Evolutionary conservation across 192 early-diverging fungal species (phyloP), one percentile per base, ranked within the genome.

Genomic region (Coemansia aciculifera): DNA sequence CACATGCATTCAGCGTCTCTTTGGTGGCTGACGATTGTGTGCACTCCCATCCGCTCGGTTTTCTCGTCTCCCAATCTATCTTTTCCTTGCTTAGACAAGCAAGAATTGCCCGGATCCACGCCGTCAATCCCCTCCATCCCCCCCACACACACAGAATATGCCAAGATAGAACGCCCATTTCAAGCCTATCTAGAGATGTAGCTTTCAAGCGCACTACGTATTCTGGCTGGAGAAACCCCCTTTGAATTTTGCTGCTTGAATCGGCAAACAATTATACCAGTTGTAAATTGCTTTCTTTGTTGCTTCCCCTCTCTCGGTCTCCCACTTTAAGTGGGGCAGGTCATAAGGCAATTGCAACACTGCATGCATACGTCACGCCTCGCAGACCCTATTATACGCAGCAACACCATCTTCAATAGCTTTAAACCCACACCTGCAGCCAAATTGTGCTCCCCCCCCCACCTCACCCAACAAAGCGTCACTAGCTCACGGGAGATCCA

Each of bases 281-380:
- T n/a, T 54, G 51, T 21, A 49, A 49, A 49, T 13, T 54, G 10
- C 24, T 3, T 54, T 27, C 27, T 21, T 54, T 32, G 54, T 17
- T 34, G 31, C 4, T 19, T 31, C 17, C 10, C 27, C 27, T 56
- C 12, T 32, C 29, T 57, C 54, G 54, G 54, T 57, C 54, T 57
- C 29, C 3, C 54, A 8, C 29, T 54, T 54, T 31, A 29, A 27
- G 27, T 27, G 52, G 52, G 54, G 46, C n/a, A 49, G 19, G 54
- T 57, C 54, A 57, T 34, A 31, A 5, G 54, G 29, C 24, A 36
- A 29, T 27, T 13, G 54, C 54, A 13, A 29, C 21, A 54, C 51
- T 54, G 51, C 54, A 32, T 57, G 29, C 54, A 57, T 57, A 57
- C 54, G 54, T 57, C 54, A 57, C 54, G 23, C 54, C 24, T 10